These are phyloP conservation scores for Alternaria longipes DNA, from an alignment of 2,329 filamentous ascomycete species.

Conservation along the genomic window DNA sequence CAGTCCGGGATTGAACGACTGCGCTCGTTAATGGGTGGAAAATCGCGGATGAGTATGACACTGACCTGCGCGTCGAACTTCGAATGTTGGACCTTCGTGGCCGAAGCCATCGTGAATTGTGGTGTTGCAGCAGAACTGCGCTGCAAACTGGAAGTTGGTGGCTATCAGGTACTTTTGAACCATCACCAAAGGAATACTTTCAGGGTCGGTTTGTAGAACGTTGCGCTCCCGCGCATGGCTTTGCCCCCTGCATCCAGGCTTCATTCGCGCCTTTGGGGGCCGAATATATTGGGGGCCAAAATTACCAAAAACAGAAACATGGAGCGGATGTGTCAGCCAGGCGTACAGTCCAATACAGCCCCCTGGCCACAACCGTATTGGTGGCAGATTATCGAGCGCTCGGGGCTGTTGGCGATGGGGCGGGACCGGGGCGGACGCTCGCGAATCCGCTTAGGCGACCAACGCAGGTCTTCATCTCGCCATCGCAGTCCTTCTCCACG, in stretches of 20 bases:
- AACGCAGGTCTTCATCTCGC: neutral
- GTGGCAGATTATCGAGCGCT: neutral
- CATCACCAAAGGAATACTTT: neutral
- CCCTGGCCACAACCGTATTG: neutral
- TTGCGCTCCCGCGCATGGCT: neutral
- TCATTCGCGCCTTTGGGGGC: constrained; percentile 5
- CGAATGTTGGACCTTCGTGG: constrained; percentile 25
- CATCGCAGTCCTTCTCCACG: neutral
- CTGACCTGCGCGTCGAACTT: constrained; percentile 29
- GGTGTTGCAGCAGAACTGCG: neutral
- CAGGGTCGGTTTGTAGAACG: neutral
- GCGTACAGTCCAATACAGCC: neutral
- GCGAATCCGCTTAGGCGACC: neutral
- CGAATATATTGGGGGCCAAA: constrained; percentile 16
- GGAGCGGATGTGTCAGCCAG: neutral
- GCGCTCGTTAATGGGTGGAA: neutral
- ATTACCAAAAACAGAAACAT: constrained; percentile 9
- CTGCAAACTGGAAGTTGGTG: neutral
- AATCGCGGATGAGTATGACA: neutral
- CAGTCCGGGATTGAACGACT: constrained; percentile 27
- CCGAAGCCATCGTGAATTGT: constrained; percentile 21
- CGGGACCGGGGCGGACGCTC: neutral
- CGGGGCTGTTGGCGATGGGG: neutral
- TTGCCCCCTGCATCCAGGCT: constrained; percentile 9
- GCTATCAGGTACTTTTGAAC: neutral